A percentile compares a stretch with the other conserved stretches of the same genome.
phyloP scores from a whole-genome alignment of 2,329 filamentous ascomycete species.

The Botrytis deweyae region DNA sequence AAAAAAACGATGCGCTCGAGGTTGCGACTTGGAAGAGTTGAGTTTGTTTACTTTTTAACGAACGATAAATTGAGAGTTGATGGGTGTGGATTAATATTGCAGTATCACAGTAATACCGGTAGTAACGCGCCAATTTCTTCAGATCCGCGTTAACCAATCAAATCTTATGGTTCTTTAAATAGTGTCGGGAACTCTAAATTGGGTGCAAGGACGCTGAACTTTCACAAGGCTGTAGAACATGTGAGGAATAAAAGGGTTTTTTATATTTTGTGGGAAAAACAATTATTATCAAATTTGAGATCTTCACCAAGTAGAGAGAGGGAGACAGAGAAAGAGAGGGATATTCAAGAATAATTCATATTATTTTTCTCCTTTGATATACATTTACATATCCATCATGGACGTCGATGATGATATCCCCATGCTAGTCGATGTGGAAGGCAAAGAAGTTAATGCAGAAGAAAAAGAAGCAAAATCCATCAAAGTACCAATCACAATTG shows the following conservation, averaged over 20 bases:
- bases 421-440: slow-evolving; percentile 55
- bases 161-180: neutral
- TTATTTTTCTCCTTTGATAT: neutral
- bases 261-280: neutral
- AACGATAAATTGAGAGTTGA: slow-evolving; percentile 3
- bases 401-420: slow-evolving; percentile 65
- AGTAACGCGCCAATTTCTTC: slow-evolving; percentile 21
- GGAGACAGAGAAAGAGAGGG: neutral
- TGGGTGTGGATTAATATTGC: slow-evolving; percentile 7
- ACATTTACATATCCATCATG: slow-evolving; percentile 47
- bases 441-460: slow-evolving; percentile 39
- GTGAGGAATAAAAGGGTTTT: neutral
- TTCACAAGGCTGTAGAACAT: slow-evolving; percentile 16
- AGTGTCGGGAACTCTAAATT: slow-evolving; percentile 1
- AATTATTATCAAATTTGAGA: neutral
- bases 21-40: neutral
- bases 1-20: slow-evolving; percentile 5
- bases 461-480: slow-evolving; percentile 51
- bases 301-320: neutral
- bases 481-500: slow-evolving; percentile 82
- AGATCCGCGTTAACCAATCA: slow-evolving; percentile 19
- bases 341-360: neutral
- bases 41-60: neutral
- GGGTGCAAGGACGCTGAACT: slow-evolving; percentile 10
- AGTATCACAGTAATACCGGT: neutral